phyloP scores from a whole-genome alignment of 768 basidiomycete genomes.

The Neoboletus brunneissimus region DNA sequence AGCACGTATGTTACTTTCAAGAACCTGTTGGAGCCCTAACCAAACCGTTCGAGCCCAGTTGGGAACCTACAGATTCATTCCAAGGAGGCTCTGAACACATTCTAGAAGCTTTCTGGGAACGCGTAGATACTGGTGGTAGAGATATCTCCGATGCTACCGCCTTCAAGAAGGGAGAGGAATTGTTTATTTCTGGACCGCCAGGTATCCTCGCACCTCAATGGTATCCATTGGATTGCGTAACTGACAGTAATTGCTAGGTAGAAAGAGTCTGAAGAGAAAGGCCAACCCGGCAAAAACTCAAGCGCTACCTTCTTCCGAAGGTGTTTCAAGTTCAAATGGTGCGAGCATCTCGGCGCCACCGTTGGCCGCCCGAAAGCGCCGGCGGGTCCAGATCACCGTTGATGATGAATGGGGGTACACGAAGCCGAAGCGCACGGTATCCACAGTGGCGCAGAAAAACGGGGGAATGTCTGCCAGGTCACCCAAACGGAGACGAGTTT shows the following conservation, averaged over 20 bases:
- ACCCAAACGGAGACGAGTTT: slow-evolving; percentile 28
- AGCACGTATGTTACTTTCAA: slow-evolving; percentile 49
- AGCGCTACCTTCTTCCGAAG: slow-evolving; percentile 6
- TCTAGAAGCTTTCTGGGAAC: slow-evolving; percentile 37
- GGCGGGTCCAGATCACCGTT: slow-evolving; percentile 10
- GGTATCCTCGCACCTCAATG: slow-evolving; percentile 34
- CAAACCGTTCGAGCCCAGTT: slow-evolving; percentile 39
- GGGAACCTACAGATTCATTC: slow-evolving; percentile 68
- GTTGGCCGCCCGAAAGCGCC: slow-evolving; percentile 24
- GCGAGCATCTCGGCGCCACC: slow-evolving; percentile 21
- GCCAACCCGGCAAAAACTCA: slow-evolving; percentile 9
- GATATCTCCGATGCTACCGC: slow-evolving; percentile 46
- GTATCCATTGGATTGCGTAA: neutral
- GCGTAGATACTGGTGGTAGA: slow-evolving; percentile 36
- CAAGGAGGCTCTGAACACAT: slow-evolving; percentile 53
- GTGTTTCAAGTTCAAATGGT: slow-evolving; percentile 7
- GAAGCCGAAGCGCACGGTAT: slow-evolving; percentile 12
- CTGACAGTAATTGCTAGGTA: slow-evolving; percentile 16
- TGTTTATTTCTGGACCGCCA: slow-evolving; percentile 58
- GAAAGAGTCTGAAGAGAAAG: slow-evolving; percentile 19
- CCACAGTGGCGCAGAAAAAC: slow-evolving; percentile 9
- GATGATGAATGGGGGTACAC: slow-evolving; percentile 9
- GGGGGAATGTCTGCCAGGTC: neutral
- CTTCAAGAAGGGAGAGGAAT: slow-evolving; percentile 54
- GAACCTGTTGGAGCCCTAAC: neutral